A percentile compares a stretch with the other conserved stretches of the same genome.
Evolutionary conservation across 371 early-diverging fungal genomes (phyloP).

Genomic region (Zopfochytrium polystomum): DNA sequence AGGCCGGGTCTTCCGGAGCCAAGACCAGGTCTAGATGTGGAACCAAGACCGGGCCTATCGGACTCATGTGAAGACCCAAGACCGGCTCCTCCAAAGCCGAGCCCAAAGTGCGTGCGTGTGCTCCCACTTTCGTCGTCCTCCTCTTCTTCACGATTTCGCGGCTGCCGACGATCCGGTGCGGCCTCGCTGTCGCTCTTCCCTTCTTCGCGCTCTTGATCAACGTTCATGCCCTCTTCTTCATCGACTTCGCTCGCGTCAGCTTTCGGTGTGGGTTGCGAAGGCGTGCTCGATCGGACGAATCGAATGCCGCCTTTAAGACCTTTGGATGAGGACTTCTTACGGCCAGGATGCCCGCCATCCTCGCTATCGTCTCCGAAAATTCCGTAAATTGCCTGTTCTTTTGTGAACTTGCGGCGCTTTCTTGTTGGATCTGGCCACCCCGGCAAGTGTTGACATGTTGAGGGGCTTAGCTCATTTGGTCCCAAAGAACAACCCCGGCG

Average conservation of each 20-base stretch:
- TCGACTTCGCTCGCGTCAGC: conserved; percentile 1
- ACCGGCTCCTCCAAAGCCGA: conserved; percentile 11
- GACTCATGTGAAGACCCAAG: not conserved
- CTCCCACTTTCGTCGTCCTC: conserved; percentile 19
- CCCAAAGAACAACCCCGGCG: not conserved
- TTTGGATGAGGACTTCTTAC: not conserved
- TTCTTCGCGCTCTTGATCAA: conserved; percentile 10
- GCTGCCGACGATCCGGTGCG: not conserved
- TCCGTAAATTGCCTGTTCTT: conserved; percentile 36
- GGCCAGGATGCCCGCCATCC: conserved; percentile 3
- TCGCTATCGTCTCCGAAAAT: conserved; percentile 30
- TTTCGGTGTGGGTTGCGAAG: not conserved
- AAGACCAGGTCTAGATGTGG: not conserved
- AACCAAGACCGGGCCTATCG: conserved; percentile 4
- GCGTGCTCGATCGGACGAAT: conserved; percentile 13
- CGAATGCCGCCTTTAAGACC: conserved; percentile 3
- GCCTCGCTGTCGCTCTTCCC: conserved; percentile 4
- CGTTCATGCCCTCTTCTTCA: conserved; percentile 19
- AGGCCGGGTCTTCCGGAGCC: not conserved
- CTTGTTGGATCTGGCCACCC: conserved; percentile 1
- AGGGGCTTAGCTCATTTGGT: not conserved
- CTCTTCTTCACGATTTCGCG: conserved; percentile 13
- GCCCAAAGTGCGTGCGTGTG: not conserved
- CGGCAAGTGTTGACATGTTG: conserved; percentile 2
- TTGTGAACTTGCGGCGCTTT: too few relatives aligned